phyloP scores from a whole-genome alignment of 345 rosid species.

The Turnera subulata region DNA sequence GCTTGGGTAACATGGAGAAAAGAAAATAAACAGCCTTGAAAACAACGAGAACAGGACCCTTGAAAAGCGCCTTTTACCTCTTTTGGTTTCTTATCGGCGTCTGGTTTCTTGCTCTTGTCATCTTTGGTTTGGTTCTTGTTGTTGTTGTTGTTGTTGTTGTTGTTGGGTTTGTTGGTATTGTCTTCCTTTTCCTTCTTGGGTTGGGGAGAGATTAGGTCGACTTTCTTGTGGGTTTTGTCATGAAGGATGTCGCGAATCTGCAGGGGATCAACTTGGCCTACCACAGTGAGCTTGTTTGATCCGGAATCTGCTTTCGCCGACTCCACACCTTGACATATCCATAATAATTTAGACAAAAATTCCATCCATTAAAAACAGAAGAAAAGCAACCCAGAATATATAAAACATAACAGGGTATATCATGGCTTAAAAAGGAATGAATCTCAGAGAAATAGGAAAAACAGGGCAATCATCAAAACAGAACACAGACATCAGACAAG shows the following conservation, averaged over 20 bases:
- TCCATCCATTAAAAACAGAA: too few relatives aligned
- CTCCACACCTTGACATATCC: constrained; percentile 91
- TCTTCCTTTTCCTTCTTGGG: constrained; percentile 49
- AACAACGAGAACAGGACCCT: too few relatives aligned
- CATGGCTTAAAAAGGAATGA: too few relatives aligned
- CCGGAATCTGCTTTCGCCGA: constrained; percentile 49
- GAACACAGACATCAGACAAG: too few relatives aligned
- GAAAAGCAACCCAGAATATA: too few relatives aligned
- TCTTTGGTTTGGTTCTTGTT: constrained; percentile 7
- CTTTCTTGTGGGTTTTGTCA: constrained; percentile 50
- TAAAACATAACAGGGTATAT: too few relatives aligned
- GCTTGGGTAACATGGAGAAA: too few relatives aligned
- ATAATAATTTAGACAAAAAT: too few relatives aligned
- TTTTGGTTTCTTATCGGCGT: constrained; percentile 43
- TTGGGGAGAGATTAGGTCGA: constrained; percentile 73
- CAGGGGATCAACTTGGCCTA: constrained; percentile 68
- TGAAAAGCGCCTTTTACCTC: constrained; percentile 35
- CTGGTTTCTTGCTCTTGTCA: constrained; percentile 12
- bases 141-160: constrained; percentile 19
- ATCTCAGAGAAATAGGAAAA: too few relatives aligned
- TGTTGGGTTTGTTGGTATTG: too few relatives aligned
- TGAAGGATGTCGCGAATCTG: constrained; percentile 42
- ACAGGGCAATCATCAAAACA: not conserved
- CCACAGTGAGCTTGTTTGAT: constrained; percentile 57
- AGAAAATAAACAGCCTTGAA: too few relatives aligned